Evolutionary conservation across 169 alveolate species (phyloP), one percentile per base, ranked within the genome.

Genomic region (Plasmodium fragile): DNA sequence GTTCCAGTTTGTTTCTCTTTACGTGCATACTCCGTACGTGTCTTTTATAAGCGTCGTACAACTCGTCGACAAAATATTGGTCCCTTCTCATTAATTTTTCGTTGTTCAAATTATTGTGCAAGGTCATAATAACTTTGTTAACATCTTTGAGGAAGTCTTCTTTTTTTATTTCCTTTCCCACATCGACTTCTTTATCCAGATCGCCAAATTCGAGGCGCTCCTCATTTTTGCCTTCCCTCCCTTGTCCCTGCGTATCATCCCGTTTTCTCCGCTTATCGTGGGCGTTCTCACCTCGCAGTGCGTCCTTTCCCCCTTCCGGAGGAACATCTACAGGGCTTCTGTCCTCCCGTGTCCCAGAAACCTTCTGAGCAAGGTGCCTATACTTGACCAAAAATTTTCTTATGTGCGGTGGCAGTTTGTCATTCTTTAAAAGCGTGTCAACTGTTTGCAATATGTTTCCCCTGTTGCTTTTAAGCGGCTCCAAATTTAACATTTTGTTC

Each of bases 401-500:
- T 69, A 91, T 71, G 49, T 30, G 82, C 22, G 36, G 7, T 16
- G 94, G 94, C 34, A 91, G 52, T 45, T 91, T 81, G 59, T 91
- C 41, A 22, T 52, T 89, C 77, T 91, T 91, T 91, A 91, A 91
- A 81, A 91, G 87, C 8, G 81, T 11, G 41, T 91, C 94, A 36
- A 91, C 75, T 13, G 72, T 77, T 91, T 91, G 77, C n/a, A 78
- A 55, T 70, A 91, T 22, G 73, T 81, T 71, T 0, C 52, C 83
- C 16, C 70, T 59, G 55, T 91, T 91, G 55, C 94, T 91, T 81
- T 91, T 91, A 72, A 91, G 82, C 34, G 94, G 94, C 55, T 91
- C 94, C 73, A 70, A 71, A 71, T 81, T 81, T 71, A 91, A 18
- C 28, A 91, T 91, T 52, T 91, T 91, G 11, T 91, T 65, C 36